phyloP scores from a whole-genome alignment of 768 basidiomycete genomes.

The Trichaptum fuscoviolaceum region DNA sequence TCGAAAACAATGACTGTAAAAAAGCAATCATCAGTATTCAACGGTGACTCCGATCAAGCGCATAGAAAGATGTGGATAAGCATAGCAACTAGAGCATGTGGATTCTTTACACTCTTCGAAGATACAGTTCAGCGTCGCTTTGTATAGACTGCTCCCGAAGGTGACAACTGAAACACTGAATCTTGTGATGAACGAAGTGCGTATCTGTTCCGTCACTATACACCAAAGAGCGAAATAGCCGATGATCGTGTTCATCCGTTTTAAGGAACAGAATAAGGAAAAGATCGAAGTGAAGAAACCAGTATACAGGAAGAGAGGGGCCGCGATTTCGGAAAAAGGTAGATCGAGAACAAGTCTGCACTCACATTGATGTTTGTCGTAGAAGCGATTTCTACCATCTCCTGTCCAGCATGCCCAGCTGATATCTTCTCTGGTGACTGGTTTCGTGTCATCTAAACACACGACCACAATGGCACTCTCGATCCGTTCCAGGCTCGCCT shows the following conservation, averaged over 20 bases:
- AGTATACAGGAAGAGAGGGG: not conserved
- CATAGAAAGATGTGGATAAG: not conserved
- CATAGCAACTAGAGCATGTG: not conserved
- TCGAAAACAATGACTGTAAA: slow-evolving; percentile 84
- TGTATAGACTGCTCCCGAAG: too few relatives aligned
- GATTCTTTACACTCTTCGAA: not conserved
- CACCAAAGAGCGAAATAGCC: not conserved
- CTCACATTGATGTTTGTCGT: slow-evolving; percentile 93
- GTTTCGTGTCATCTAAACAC: slow-evolving; percentile 77
- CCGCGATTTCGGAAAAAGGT: not conserved
- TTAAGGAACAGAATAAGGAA: not conserved
- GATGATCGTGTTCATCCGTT: not conserved
- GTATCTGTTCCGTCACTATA: not conserved
- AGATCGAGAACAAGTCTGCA: slow-evolving; percentile 12
- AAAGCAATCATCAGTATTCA: not conserved
- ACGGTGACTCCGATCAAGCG: not conserved
- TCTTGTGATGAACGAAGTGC: not conserved
- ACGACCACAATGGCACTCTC: slow-evolving; percentile 89
- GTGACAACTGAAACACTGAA: not conserved
- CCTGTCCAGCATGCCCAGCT: slow-evolving; percentile 87
- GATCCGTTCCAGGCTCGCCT: slow-evolving; percentile 63
- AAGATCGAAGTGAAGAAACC: not conserved
- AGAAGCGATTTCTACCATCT: slow-evolving; percentile 87
- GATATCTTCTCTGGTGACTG: slow-evolving; percentile 75
- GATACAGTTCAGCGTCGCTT: not conserved